Conservation (phyloP, 352 stramenopile species). For the Pythium volutum region DNA sequence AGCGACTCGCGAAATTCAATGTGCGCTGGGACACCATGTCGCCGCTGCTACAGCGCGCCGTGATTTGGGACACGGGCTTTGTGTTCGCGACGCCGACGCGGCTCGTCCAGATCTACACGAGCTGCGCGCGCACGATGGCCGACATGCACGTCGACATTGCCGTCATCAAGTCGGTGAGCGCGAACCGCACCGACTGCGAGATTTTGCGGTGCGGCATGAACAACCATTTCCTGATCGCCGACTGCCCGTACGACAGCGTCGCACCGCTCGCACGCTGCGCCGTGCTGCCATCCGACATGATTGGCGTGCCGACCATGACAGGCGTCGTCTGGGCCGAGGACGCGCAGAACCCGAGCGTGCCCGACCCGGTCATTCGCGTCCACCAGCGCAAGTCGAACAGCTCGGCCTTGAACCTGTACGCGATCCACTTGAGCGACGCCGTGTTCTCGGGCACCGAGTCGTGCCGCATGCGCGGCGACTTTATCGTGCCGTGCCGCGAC, state of each 20-base stretch:
- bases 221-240: constrained; percentile 40
- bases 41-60: constrained; percentile 59
- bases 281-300: constrained; percentile 36
- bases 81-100: constrained; percentile 37
- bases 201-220: constrained; percentile 42
- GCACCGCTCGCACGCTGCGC: constrained; percentile 39
- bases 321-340: constrained; percentile 66
- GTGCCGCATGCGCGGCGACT: constrained; percentile 48
- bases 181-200: constrained; percentile 19
- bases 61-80: constrained; percentile 71
- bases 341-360: constrained; percentile 43
- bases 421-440: constrained; percentile 47
- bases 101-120: constrained; percentile 60
- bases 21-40: constrained; percentile 44
- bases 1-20: constrained; percentile 27
- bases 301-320: constrained; percentile 19
- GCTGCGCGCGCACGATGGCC: constrained; percentile 52
- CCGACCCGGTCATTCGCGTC: constrained; percentile 46
- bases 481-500: constrained; percentile 67
- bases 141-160: constrained; percentile 50
- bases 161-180: constrained; percentile 32
- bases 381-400: constrained; percentile 28
- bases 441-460: constrained; percentile 43
- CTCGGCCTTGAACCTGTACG: constrained; percentile 39
- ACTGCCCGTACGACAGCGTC: constrained; percentile 36